phyloP scores from a whole-genome alignment of 2,329 filamentous ascomycete species.

The Fusarium sp. region DNA sequence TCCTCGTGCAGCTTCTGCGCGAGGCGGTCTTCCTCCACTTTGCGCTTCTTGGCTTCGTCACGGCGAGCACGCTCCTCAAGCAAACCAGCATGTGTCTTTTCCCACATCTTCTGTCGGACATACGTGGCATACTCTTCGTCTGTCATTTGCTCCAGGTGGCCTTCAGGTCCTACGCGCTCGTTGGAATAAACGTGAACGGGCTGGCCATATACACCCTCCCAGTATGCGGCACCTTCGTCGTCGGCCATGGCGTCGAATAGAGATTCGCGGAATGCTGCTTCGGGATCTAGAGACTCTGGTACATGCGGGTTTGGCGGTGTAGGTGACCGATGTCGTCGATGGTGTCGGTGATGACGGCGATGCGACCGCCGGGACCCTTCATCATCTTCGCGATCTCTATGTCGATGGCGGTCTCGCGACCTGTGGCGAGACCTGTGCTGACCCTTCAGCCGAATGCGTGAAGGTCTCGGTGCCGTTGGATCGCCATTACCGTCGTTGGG shows the following conservation, averaged over 20 bases:
- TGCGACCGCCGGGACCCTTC: slow-evolving; percentile 39
- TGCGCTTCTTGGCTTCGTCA: slow-evolving; percentile 65
- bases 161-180: slow-evolving; percentile 58
- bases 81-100: slow-evolving; percentile 88
- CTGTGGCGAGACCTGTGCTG: slow-evolving; percentile 47
- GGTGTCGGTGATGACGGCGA: slow-evolving; percentile 50
- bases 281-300: slow-evolving; percentile 68
- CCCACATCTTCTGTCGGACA: slow-evolving; percentile 93
- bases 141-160: slow-evolving; percentile 83
- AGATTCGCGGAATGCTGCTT: slow-evolving; percentile 88
- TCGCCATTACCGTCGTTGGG: slow-evolving; percentile 35
- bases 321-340: slow-evolving; percentile 57
- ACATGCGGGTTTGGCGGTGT: slow-evolving; percentile 63
- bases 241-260: slow-evolving; percentile 97
- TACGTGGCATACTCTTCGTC: slow-evolving; percentile 93
- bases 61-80: slow-evolving; percentile 78
- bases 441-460: slow-evolving; percentile 53
- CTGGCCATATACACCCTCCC: slow-evolving; percentile 96
- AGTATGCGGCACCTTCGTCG: slow-evolving; percentile 94
- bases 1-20: slow-evolving; percentile 68
- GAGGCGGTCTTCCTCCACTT: slow-evolving; percentile 64
- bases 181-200: slow-evolving; percentile 85
- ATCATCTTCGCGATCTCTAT: slow-evolving; percentile 40
- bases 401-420: slow-evolving; percentile 35
- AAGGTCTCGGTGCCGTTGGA: slow-evolving; percentile 47